Evolutionary conservation across 805 yeast species (phyloP).

Genomic region (Jamesozyma lodderae): DNA sequence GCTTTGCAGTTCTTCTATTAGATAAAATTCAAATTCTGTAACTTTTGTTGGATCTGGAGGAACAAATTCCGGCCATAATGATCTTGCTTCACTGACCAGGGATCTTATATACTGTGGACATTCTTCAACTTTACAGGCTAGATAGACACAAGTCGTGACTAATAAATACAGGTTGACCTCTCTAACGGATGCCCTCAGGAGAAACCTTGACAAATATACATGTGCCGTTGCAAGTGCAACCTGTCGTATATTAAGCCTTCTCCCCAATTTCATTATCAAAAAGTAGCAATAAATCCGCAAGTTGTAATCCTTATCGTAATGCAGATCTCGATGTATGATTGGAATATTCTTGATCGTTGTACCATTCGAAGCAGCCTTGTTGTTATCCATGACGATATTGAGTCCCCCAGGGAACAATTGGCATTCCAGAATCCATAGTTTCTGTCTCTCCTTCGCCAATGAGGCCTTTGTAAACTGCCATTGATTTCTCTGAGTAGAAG

Average conservation of each 20-base stretch:
- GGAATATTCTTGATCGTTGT: slow-evolving; percentile 33
- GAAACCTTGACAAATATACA: slow-evolving; percentile 69
- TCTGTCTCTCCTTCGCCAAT: slow-evolving; percentile 38
- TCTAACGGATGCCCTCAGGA: slow-evolving; percentile 59
- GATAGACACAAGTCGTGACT: slow-evolving; percentile 76
- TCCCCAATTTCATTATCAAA: slow-evolving; percentile 64
- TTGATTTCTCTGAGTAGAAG: slow-evolving; percentile 64
- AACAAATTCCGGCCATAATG: slow-evolving; percentile 89
- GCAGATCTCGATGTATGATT: slow-evolving; percentile 34
- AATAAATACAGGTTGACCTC: slow-evolving; percentile 78
- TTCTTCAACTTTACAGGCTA: slow-evolving; percentile 92
- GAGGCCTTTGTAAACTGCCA: slow-evolving; percentile 75
- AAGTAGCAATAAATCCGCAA: slow-evolving; percentile 74
- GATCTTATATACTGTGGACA: slow-evolving; percentile 89
- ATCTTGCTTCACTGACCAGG: slow-evolving; percentile 73
- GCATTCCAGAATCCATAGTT: slow-evolving; percentile 33
- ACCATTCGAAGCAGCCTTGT: slow-evolving; percentile 9
- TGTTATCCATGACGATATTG: slow-evolving; percentile 28
- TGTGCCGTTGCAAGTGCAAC: slow-evolving; percentile 84
- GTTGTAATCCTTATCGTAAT: slow-evolving; percentile 43
- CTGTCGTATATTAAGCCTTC: slow-evolving; percentile 70
- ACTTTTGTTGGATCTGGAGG: slow-evolving; percentile 85
- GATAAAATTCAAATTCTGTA: slow-evolving; percentile 92
- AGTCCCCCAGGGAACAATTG: slow-evolving; percentile 29
- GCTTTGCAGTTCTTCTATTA: slow-evolving; percentile 79